Percentiles rank a stretch among this genome's conserved stretches.
phyloP scores from a whole-genome alignment of 2,329 filamentous ascomycete species.

The Curvularia sp. region DNA sequence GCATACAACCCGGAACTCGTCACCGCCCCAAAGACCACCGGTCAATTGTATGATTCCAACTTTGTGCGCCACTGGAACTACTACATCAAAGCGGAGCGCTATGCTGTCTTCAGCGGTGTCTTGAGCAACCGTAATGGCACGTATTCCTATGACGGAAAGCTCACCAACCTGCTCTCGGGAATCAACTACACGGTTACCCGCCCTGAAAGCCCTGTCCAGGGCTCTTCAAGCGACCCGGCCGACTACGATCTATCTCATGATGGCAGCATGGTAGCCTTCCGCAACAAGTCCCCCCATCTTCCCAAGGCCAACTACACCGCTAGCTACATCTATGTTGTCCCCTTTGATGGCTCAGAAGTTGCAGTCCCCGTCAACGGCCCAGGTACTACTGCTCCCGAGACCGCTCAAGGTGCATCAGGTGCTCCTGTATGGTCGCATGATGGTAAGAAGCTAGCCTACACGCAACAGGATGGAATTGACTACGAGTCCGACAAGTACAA shows the following conservation, averaged over 20 bases:
- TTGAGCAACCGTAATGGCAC: slow-evolving; percentile 53
- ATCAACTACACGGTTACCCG: slow-evolving; percentile 60
- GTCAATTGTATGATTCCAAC: slow-evolving; percentile 73
- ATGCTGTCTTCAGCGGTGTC: slow-evolving; percentile 75
- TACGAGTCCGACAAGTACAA: slow-evolving; percentile 83
- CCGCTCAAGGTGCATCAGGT: slow-evolving; percentile 67
- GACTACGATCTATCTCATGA: slow-evolving; percentile 77
- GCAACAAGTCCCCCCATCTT: slow-evolving; percentile 75
- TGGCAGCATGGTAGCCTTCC: slow-evolving; percentile 71
- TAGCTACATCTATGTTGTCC: slow-evolving; percentile 78
- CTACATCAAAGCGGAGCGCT: slow-evolving; percentile 72
- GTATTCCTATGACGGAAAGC: slow-evolving; percentile 37
- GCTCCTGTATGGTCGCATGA: slow-evolving; percentile 76
- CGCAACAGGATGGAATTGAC: slow-evolving; percentile 66
- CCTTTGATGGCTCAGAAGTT: slow-evolving; percentile 65
- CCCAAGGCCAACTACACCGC: slow-evolving; percentile 80
- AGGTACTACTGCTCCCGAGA: slow-evolving; percentile 36
- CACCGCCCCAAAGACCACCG: slow-evolving; percentile 66
- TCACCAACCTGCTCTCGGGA: slow-evolving; percentile 65
- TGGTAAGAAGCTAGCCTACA: slow-evolving; percentile 76
- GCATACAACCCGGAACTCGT: slow-evolving; percentile 71
- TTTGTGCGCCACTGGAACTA: slow-evolving; percentile 85
- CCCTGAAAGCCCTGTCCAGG: slow-evolving; percentile 70
- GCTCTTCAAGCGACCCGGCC: slow-evolving; percentile 74
- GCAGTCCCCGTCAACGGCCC: slow-evolving; percentile 45